Base-by-base conservation (phyloP, 2,329 filamentous ascomycete species). In the Myriosclerotinia curreyana region DNA sequence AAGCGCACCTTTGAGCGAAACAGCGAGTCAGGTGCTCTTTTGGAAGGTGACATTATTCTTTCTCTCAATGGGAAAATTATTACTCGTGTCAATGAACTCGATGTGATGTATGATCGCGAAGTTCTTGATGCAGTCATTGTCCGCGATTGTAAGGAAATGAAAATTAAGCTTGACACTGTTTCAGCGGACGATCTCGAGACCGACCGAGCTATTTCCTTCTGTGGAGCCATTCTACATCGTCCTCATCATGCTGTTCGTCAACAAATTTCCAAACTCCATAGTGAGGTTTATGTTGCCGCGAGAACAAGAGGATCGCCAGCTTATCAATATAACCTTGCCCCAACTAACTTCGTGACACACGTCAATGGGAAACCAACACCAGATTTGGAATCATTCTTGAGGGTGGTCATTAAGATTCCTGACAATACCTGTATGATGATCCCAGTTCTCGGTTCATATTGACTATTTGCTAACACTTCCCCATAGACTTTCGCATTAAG, bases 241-340 rank as follows among this genome's bases (percentile, higher is more conserved):
- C 95, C 95, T 11, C 95, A 99, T 76, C 93, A 97, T 74, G 95
- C 95, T 58, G 96, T 99, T 12, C 86, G 95, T 28, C 95, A 99
- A 77, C 95, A 99, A 76, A 99, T 99, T 74, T 93, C 89, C 77
- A 96, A 96, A 77, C 83, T 99, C 38, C 94, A 97, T 75, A 96
- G 91, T 67, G 94, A 98, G 77, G 90, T 99, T 5, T 99, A 99
- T 76, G 93, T 99, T 48, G 95, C 91, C 44, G 92, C 92, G 2
- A 83, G 94, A 67, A 91, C 89, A 60, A 83, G 91, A 53, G 92
- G 92, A 38, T 94, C 89, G 2, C 92, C 92, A 0, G 84, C 91
- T 0, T 95, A 93, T 74, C 91, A 94, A 75, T 96, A 96, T 74
- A 92, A 92, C 20, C 85, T 99, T 38, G 91, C 94, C 5, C 93